phyloP scores from a whole-genome alignment of 2,329 filamentous ascomycete genomes.

The Ceratocystis destructans region DNA sequence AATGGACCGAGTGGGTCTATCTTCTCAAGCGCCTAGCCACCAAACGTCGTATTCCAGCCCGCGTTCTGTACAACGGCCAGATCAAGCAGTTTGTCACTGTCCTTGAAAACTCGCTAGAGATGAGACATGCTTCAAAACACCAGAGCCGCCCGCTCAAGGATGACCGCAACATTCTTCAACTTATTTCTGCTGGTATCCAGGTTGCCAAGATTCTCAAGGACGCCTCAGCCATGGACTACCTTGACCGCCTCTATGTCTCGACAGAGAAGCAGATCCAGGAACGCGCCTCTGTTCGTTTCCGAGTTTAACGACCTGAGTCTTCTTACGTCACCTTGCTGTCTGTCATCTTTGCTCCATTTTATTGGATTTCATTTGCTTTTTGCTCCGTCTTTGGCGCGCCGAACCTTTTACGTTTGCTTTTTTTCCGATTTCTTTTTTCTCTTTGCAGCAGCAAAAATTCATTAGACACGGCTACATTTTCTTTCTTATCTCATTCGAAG shows the following conservation, averaged over 20 bases:
- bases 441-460: constrained; percentile 11
- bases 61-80: constrained; percentile 75
- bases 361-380: constrained; percentile 6
- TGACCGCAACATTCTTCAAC: constrained; percentile 74
- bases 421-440: constrained; percentile 13
- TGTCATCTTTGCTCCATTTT: constrained; percentile 6
- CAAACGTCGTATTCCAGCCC: constrained; percentile 69
- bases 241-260: constrained; percentile 68
- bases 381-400: not conserved
- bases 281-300: constrained; percentile 36
- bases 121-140: constrained; percentile 73
- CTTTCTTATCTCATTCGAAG: constrained; percentile 5
- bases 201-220: constrained; percentile 81
- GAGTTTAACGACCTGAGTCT: constrained; percentile 22
- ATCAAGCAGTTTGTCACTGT: constrained; percentile 87
- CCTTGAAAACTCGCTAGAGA: constrained; percentile 75
- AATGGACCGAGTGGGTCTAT: constrained; percentile 90
- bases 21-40: constrained; percentile 74
- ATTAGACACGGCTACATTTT: constrained; percentile 4
- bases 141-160: constrained; percentile 74
- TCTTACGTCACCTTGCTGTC: constrained; percentile 2
- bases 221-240: constrained; percentile 66
- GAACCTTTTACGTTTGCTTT: not conserved
- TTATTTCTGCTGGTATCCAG: constrained; percentile 76
- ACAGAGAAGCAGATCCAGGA: constrained; percentile 70